A percentile compares a stretch with the other conserved stretches of the same genome.
These are phyloP conservation scores for Suillus luteus DNA, from an alignment of 768 basidiomycete genomes.

Conservation along the genomic window DNA sequence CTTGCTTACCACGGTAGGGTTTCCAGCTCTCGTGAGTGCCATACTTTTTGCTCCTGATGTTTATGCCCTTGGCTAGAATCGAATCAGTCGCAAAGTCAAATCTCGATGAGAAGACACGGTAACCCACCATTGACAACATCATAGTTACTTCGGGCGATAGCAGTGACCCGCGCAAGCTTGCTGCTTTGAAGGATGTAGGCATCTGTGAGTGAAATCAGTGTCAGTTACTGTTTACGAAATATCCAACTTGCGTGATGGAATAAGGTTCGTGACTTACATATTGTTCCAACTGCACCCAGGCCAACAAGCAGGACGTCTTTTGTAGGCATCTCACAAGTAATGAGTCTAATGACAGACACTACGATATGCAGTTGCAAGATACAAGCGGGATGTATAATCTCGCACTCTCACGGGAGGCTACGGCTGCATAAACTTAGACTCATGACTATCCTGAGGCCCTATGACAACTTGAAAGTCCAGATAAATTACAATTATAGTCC, in stretches of 20 bases:
- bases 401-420: background rate
- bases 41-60: conserved; percentile 42
- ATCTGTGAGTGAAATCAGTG: conserved; percentile 37
- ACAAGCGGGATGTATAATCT: background rate
- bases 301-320: conserved; percentile 63
- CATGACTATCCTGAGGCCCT: no score
- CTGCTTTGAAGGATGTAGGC: conserved; percentile 45
- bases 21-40: conserved; percentile 4
- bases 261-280: conserved; percentile 46
- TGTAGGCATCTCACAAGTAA: background rate
- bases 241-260: background rate
- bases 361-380: background rate
- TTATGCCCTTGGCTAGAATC: conserved; percentile 52
- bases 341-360: background rate
- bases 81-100: background rate
- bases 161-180: conserved; percentile 59
- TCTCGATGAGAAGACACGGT: background rate
- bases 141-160: conserved; percentile 72
- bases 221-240: background rate
- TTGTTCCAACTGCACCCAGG: conserved; percentile 65
- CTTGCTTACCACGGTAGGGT: conserved; percentile 3
- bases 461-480: background rate
- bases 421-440: background rate
- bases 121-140: conserved; percentile 38
- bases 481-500: background rate